A percentile compares a stretch with the other conserved stretches of the same genome.
Evolutionary conservation across 768 basidiomycete species (phyloP).

Genomic region (Lactarius trivialis): DNA sequence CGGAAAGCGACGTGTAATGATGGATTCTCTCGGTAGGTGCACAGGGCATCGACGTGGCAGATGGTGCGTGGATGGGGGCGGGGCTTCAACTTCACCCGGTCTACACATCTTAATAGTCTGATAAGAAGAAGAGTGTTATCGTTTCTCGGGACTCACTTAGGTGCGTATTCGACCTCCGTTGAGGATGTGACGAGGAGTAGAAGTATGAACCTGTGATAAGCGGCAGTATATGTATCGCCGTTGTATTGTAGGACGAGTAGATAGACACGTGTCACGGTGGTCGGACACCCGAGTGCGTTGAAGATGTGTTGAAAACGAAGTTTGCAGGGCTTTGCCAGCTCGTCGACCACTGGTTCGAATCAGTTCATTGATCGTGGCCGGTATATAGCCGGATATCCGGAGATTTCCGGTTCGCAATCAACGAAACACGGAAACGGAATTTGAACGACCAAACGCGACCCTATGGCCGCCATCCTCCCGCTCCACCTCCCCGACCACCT

Average conservation of each 20-base stretch:
- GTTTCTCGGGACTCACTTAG: background rate
- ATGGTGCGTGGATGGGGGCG: background rate
- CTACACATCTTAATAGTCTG: background rate
- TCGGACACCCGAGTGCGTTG: background rate
- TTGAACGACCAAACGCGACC: background rate
- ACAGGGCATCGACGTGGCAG: background rate
- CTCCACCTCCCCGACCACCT: conserved; percentile 49
- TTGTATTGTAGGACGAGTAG: background rate
- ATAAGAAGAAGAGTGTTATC: background rate
- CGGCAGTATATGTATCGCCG: background rate
- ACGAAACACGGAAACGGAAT: background rate
- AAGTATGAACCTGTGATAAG: background rate
- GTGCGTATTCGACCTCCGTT: background rate
- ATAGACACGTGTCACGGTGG: background rate
- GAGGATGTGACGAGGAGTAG: background rate
- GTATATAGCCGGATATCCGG: background rate
- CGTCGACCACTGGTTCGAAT: background rate
- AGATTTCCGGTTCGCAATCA: background rate
- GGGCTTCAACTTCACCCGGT: background rate
- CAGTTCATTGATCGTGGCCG: background rate
- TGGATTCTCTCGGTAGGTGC: background rate
- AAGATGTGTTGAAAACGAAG: background rate
- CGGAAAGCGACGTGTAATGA: background rate
- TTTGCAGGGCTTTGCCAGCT: background rate
- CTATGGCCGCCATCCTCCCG: conserved; percentile 19